Base-by-base conservation (phyloP, 768 basidiomycete genomes). In the Paxillus rubicundulus region DNA sequence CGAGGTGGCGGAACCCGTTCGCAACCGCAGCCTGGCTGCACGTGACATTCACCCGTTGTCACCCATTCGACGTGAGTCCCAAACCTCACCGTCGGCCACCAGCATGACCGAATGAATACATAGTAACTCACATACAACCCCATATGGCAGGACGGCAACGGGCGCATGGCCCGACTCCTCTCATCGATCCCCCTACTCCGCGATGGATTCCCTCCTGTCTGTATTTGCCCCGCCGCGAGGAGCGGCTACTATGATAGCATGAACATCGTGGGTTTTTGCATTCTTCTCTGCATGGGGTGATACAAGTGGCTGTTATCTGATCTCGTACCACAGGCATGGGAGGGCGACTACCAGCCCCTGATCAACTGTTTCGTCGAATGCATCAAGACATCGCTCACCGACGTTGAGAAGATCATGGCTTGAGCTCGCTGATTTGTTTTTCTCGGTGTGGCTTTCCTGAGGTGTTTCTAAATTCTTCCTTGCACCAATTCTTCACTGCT, bases 21-120 rank as follows among this genome's bases (percentile, higher is more conserved):
- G 70, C 71, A 13, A 69, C 70, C 2, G 68, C 71, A 10, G 67
- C 70, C 8, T 71, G 70, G 70, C 49, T 71, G 10, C 70, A 71
- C 21, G 61, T 71, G 6, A 67, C 70, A 2, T 61, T 70, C 42
- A 70, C 65, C 16, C 61, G 69, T 2, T 72, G 69, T 45, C 70
- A 72, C 32, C 70, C 70, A 0, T 70, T 70, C 30, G 70, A 70
- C 40, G 69, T 70, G 55, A 50, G 69, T 28, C 14, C 45, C 39
- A n/a, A n/a, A n/a, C 9, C 9, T 2, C 30, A 9, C 4, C 10
- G 10, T 33, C 13, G 13, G 13, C 14, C 33, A 33, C 4, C 5
- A 12, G 33, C 10, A 9, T 32, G 32, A 7, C 6, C 10, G 32
- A 32, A n/a, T n/a, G n/a, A n/a, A n/a, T n/a, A n/a, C n/a, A n/a